Base-by-base conservation (phyloP, 129 eudicot species). In the Gnaphalium uliginosum region DNA sequence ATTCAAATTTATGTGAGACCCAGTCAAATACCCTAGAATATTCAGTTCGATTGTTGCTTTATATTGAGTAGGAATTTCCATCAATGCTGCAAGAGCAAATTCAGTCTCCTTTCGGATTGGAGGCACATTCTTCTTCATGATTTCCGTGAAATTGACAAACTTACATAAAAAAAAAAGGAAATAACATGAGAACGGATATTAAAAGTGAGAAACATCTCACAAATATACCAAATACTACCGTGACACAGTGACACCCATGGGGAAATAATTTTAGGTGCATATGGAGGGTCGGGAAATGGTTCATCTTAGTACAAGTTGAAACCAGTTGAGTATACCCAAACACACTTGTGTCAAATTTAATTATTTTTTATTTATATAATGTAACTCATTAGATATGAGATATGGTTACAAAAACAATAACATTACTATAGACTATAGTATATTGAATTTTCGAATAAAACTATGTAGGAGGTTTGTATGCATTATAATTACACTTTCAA, bases 141-240 rank as follows among this genome's bases (percentile, higher is more conserved):
- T 95, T 54, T 86, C 96, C 8, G 99, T 91, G 77, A 95, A 95
- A 78, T 95, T 95, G 74, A 95, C 99, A 84, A 95, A 95, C 99
- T 95, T 41, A 23, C 75, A 66, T 41, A 18, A 21, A 69, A 51
- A 69, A 41, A 14, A 74, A 51, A 53, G 26, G 19, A 27, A 27
- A 60, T 58, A 30, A 48, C 30, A 71, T 71, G 25, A 77, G 66
- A 46, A 32, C 13, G 27, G 15, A 74, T 24, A 43, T 57, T 74
- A 23, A 23, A 5, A 65, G 33, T 9, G 15, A 41, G 25, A 74
- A 57, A 41, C 41, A 46, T 84, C 76, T 71, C 33, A 39, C 54
- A 59, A 32, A 54, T 41, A 68, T 50, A 21, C 3, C 2, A 11
- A 1, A 58, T 32, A 51, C 66, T 26, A 37, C 46, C 13, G 13